phyloP scores from a whole-genome alignment of 345 rosid genomes.

The Corymbia maculata region DNA sequence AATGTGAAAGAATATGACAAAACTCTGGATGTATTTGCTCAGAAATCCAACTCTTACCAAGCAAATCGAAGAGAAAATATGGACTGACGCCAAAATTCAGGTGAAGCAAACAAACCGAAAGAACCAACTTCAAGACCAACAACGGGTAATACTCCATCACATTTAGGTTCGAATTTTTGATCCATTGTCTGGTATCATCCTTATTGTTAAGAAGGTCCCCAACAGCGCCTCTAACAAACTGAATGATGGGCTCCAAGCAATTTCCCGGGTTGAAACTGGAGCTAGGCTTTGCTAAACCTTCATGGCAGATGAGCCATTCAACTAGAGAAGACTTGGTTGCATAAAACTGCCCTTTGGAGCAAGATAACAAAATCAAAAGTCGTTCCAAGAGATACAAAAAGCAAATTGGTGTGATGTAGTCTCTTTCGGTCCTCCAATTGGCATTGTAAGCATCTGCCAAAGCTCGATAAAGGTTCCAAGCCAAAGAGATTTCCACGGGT shows the following conservation, averaged over 20 bases:
- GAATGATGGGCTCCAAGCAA: not conserved
- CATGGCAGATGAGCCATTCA: conserved; percentile 28
- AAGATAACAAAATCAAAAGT: conserved; percentile 10
- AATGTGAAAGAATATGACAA: not conserved
- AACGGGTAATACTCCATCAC: too few relatives aligned
- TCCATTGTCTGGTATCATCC: too few relatives aligned
- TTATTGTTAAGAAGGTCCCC: not conserved
- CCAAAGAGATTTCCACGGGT: not conserved
- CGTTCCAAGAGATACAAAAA: conserved; percentile 39
- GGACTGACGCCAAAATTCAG: conserved; percentile 15
- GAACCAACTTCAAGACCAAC: too few relatives aligned
- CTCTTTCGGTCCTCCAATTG: not conserved
- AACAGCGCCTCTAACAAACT: not conserved
- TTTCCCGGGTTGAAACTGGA: not conserved
- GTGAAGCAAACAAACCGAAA: not conserved
- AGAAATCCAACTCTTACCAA: not conserved
- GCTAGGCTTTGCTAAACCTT: not conserved
- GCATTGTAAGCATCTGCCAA: conserved; percentile 11
- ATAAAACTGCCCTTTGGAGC: not conserved
- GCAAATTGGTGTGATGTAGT: conserved; percentile 28
- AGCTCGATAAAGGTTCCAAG: conserved; percentile 14
- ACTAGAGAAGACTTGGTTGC: conserved; percentile 18
- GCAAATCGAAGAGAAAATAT: conserved; percentile 4
- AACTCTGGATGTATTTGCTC: conserved; percentile 6
- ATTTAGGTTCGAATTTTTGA: too few relatives aligned